Evolutionary conservation across 306 rosid species (phyloP), one percentile per base, ranked within the genome.

Genomic region (Prinsepia uniflora): DNA sequence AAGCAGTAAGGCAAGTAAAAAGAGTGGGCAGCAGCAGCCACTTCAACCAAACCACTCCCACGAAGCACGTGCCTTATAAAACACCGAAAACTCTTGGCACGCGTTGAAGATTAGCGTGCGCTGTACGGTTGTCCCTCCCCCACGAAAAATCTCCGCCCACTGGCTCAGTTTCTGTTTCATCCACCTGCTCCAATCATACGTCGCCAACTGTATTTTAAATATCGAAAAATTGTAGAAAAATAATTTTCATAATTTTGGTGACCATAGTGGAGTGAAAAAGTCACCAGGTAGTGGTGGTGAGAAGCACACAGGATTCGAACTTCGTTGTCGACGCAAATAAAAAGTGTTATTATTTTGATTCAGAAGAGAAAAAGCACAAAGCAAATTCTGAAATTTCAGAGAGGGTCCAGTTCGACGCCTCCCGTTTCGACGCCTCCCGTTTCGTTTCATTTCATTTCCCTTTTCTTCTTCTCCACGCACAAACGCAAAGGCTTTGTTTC

Each of bases 401-500:
- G 17, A 24, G 18, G 36, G 63, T 68, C 73, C 41, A 55, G 8
- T 42, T 54, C 60, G 36, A 39, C 62, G 2, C 64, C 70, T 17
- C 39, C 64, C 9, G 11, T 59, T 70, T 54, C 60, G 36, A 39
- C 62, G 2, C 64, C 70, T 17, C 39, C 64, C 9, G 11, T 59
- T 59, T 34, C 64, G 10, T 13, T 59, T 59, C 11, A 4, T 13
- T 59, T 59, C 11, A 4, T 53, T 19, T 20, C 63, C 6, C 22
- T 13, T 12, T 17, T 61, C 6, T 11, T 57, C 75, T 44, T n/a
- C 73, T 24, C 50, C 19, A 11, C 53, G 64, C 64, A 61, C 59
- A 47, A 5, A 71, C 46, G 43, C 57, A 20, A 13, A 0, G 15
- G 54, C 44, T 15, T 41, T 42, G 15, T 39, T 18, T 18, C 44